Conservation (phyloP, 306 rosid genomes). For the Citrullus mucosospermus region DNA sequence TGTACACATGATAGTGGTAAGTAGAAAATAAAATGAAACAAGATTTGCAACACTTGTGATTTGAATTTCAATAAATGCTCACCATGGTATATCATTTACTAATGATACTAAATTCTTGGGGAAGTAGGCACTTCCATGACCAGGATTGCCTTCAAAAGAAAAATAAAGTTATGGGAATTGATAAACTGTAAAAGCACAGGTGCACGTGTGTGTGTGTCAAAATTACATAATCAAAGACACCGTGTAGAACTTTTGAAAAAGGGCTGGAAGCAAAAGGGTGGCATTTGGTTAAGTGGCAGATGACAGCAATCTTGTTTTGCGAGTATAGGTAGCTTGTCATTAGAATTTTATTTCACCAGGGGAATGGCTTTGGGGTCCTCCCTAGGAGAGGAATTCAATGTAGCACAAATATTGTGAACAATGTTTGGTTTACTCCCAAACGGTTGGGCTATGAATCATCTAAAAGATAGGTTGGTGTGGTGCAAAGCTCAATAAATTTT, state of each 20-base stretch:
- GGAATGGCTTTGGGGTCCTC: neutral
- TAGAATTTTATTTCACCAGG: neutral
- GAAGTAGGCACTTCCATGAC: conserved; percentile 33
- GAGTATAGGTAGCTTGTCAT: neutral
- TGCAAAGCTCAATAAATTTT: neutral
- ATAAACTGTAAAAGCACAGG: neutral
- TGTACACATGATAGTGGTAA: neutral
- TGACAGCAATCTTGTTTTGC: neutral
- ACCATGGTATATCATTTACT: conserved; percentile 56
- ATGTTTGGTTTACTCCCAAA: neutral
- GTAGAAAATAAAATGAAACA: neutral
- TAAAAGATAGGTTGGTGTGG: neutral
- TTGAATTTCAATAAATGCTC: conserved; percentile 10
- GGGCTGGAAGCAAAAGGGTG: neutral
- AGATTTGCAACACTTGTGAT: conserved; percentile 14
- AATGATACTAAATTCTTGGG: conserved; percentile 36
- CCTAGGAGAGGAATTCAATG: neutral
- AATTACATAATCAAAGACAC: neutral
- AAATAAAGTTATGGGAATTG: conserved; percentile 5
- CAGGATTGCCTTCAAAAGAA: conserved; percentile 54
- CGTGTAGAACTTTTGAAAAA: neutral
- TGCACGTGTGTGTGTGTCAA: neutral
- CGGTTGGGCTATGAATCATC: neutral
- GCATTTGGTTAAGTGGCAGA: neutral
- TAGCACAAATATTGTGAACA: neutral